phyloP scores from a whole-genome alignment of 345 rosid species.

The Mercurialis annua region DNA sequence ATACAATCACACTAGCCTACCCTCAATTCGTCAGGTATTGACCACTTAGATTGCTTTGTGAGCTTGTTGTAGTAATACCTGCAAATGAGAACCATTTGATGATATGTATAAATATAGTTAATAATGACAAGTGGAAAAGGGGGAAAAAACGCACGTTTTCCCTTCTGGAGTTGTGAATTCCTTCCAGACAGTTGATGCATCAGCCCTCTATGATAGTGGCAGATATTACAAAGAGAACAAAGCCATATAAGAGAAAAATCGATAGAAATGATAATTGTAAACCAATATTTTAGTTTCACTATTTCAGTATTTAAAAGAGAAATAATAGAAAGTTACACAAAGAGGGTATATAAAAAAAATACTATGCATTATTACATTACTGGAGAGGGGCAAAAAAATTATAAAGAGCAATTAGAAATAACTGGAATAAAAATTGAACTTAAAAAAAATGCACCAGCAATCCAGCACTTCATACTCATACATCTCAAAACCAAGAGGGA shows the following conservation, averaged over 20 bases:
- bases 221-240: not conserved
- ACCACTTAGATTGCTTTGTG: slow-evolving; percentile 93
- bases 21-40: slow-evolving; percentile 94
- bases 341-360: not conserved
- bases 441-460: slow-evolving; percentile 1
- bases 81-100: slow-evolving; percentile 21
- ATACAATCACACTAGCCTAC: slow-evolving; percentile 36
- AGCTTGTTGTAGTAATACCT: slow-evolving; percentile 95
- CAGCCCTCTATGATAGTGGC: slow-evolving; percentile 67
- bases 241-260: slow-evolving; percentile 3
- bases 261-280: not conserved
- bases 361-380: not conserved
- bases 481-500: slow-evolving; percentile 19
- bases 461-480: slow-evolving; percentile 27
- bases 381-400: not conserved
- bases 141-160: slow-evolving; percentile 49
- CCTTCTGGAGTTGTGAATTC: slow-evolving; percentile 92
- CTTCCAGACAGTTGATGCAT: slow-evolving; percentile 99
- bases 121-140: not conserved
- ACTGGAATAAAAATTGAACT: not conserved
- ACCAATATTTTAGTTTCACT: too few species aligned
- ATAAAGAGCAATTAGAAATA: not conserved
- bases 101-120: not conserved
- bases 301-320: too few species aligned
- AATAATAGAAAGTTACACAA: too few species aligned